Evolutionary conservation across 2,329 filamentous ascomycete species (phyloP).

Genomic region (Talaromyces islandicus): DNA sequence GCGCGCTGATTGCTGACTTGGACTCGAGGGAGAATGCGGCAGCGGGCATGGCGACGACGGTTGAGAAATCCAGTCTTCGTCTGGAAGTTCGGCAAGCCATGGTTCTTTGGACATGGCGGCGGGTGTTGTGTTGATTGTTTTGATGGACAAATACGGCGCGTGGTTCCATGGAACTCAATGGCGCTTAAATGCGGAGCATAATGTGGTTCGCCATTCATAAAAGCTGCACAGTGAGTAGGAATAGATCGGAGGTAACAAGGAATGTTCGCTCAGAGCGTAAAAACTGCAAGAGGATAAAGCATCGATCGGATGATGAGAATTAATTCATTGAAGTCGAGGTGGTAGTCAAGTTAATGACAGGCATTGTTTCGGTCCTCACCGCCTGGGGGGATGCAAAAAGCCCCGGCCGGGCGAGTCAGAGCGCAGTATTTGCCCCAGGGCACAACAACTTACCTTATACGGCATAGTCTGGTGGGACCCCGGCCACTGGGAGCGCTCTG

Average conservation of each 20-base stretch:
- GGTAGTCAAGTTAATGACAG: background rate
- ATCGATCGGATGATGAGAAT: background rate
- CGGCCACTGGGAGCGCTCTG: background rate
- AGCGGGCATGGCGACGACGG: slow-evolving; percentile 27
- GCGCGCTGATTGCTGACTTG: slow-evolving; percentile 8
- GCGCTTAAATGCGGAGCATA: slow-evolving; percentile 8
- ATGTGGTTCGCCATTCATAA: slow-evolving; percentile 1
- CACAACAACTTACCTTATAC: background rate
- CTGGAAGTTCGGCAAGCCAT: slow-evolving; percentile 39
- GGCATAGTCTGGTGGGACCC: background rate
- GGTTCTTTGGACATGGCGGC: slow-evolving; percentile 23
- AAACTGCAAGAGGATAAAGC: background rate
- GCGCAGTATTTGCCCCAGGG: background rate
- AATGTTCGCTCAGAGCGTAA: background rate
- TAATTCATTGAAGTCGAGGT: background rate
- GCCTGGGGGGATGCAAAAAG: background rate
- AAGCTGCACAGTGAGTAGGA: background rate
- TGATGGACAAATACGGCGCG: slow-evolving; percentile 2
- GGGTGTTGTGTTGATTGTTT: slow-evolving; percentile 8
- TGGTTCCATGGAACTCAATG: slow-evolving; percentile 8
- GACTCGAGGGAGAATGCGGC: slow-evolving; percentile 3
- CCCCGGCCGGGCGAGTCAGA: background rate
- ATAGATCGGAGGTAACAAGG: background rate
- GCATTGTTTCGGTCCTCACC: background rate
- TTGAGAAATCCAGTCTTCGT: slow-evolving; percentile 36